A percentile compares a stretch with the other conserved stretches of the same genome.
These are phyloP conservation scores for Aspergillus baeticus DNA, from an alignment of 495 filamentous ascomycete genomes.

Conservation along the genomic window DNA sequence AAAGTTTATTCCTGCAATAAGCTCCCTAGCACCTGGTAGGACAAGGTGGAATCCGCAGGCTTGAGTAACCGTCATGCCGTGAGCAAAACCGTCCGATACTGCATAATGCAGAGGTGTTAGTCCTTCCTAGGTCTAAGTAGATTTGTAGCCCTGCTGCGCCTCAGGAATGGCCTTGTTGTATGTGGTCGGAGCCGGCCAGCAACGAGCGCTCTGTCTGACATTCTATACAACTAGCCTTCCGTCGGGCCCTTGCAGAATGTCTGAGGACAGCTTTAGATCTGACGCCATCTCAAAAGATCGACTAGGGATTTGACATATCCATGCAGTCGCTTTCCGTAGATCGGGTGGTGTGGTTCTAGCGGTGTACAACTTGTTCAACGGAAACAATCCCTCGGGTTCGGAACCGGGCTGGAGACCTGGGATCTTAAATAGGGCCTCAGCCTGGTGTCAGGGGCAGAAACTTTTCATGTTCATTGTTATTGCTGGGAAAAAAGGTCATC, in stretches of 20 bases:
- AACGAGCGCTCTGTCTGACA: slow-evolving; percentile 24
- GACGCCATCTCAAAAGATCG: slow-evolving; percentile 19
- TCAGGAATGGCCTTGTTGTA: slow-evolving; percentile 1
- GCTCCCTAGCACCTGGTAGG: neutral
- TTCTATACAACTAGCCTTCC: slow-evolving; percentile 34
- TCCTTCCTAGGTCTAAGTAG: neutral
- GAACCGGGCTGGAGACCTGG: slow-evolving; percentile 6
- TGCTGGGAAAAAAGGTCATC: neutral
- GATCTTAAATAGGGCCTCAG: slow-evolving; percentile 14
- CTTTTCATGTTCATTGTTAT: neutral
- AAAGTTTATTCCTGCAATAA: neutral
- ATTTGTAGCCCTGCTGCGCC: neutral
- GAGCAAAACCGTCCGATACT: neutral
- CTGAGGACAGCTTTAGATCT: slow-evolving; percentile 23
- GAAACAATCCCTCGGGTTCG: neutral
- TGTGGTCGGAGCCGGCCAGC: slow-evolving; percentile 9
- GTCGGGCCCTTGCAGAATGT: slow-evolving; percentile 42
- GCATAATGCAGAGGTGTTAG: neutral
- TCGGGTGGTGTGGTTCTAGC: slow-evolving; percentile 32
- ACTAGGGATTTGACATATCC: slow-evolving; percentile 23
- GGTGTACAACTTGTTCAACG: slow-evolving; percentile 35
- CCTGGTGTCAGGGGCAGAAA: neutral
- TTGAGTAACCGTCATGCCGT: neutral
- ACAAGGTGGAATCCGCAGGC: neutral
- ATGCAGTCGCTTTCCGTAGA: slow-evolving; percentile 24